Evolutionary conservation across 306 rosid genomes (phyloP).

Genomic region (Geum urbanum): DNA sequence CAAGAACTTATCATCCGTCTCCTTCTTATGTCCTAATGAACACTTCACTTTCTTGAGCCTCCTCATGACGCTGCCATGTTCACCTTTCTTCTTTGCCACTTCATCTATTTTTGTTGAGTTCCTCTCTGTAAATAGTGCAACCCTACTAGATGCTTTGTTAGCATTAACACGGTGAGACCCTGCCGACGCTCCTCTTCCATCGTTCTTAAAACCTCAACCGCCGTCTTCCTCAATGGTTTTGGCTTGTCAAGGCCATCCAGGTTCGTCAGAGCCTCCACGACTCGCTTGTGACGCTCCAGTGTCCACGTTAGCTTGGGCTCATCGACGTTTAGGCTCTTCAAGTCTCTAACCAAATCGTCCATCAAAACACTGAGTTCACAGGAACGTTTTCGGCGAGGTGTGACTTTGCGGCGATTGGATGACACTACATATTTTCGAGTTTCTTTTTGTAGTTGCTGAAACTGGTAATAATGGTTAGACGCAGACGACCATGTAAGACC

Average conservation of each 20-base stretch:
- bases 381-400: background rate
- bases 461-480: background rate
- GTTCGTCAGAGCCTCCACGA: background rate
- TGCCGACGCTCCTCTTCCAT: background rate
- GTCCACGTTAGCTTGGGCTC: background rate
- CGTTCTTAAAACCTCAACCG: background rate
- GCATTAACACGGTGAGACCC: background rate
- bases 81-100: background rate
- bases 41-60: background rate
- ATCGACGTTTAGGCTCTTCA: background rate
- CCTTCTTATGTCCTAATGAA: background rate
- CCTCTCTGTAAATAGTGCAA: background rate
- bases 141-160: background rate
- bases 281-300: background rate
- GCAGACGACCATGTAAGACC: background rate
- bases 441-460: background rate
- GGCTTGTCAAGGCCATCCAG: background rate
- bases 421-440: background rate
- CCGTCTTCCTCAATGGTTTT: background rate
- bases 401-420: no score
- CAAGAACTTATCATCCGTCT: background rate
- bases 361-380: background rate
- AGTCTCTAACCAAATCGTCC: background rate
- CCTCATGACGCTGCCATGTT: background rate
- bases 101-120: background rate